phyloP scores from a whole-genome alignment of 1,139 yeast genomes.

The Wickerhamiella pararugosa region DNA sequence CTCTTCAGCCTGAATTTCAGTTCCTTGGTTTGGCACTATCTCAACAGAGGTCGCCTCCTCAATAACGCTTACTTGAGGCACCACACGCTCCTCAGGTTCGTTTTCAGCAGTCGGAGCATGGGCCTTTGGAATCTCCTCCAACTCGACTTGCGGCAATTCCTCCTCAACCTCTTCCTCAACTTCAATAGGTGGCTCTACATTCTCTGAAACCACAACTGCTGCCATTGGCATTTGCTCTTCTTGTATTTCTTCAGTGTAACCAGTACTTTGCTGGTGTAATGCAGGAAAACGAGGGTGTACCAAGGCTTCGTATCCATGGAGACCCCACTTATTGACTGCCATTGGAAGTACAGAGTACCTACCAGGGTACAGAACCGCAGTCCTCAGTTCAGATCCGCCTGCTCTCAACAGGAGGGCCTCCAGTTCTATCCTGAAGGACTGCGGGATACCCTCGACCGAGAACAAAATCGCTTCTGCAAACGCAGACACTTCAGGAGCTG shows the following conservation, averaged over 20 bases:
- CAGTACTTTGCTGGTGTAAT: not conserved
- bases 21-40: too few species aligned
- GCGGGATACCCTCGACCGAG: conserved; percentile 11
- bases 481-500: not conserved
- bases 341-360: conserved; percentile 15
- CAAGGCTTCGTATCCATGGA: conserved; percentile 26
- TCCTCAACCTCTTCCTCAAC: not conserved
- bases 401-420: conserved; percentile 11
- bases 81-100: not conserved
- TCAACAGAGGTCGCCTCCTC: not conserved
- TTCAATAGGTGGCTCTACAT: not conserved
- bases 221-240: not conserved
- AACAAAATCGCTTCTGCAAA: conserved; percentile 8
- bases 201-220: not conserved
- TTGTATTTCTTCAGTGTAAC: not conserved
- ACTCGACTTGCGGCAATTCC: conserved; percentile 1
- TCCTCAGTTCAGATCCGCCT: conserved; percentile 1
- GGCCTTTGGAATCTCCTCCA: not conserved
- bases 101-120: not conserved
- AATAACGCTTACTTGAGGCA: not conserved
- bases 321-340: conserved; percentile 7
- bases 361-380: conserved; percentile 15
- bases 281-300: conserved; percentile 18
- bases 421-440: conserved; percentile 12
- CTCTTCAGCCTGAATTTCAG: not conserved